These are phyloP conservation scores for Allomyces macrogynus DNA, from an alignment of 192 early-diverging fungal species.

Conservation along the genomic window DNA sequence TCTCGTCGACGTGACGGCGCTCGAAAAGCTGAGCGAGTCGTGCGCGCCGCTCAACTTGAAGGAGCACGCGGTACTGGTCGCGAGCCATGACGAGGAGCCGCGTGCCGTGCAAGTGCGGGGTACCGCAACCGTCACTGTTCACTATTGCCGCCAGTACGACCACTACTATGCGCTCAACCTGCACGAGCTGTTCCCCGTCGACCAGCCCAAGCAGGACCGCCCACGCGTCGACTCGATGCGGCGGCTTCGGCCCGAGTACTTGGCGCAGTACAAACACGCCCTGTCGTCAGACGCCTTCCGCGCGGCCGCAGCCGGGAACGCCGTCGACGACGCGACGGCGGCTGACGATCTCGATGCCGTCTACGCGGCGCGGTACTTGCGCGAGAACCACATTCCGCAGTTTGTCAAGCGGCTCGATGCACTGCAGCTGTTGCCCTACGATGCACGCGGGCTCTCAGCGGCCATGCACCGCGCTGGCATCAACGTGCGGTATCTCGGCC, in stretches of 20 bases:
- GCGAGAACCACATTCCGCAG: slow-evolving; percentile 20
- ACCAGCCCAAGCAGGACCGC: slow-evolving; percentile 8
- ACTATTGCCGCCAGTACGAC: slow-evolving; percentile 10
- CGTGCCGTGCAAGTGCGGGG: slow-evolving; percentile 1
- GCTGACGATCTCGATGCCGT: slow-evolving; percentile 17
- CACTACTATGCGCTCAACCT: slow-evolving; percentile 21
- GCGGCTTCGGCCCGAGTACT: slow-evolving; percentile 28
- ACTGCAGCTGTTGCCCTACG: slow-evolving; percentile 22
- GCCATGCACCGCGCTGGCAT: slow-evolving; percentile 23
- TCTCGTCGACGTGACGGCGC: slow-evolving; percentile 16
- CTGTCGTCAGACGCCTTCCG: neutral
- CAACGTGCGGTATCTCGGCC: slow-evolving; percentile 34
- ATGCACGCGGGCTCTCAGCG: slow-evolving; percentile 14
- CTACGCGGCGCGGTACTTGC: slow-evolving; percentile 17
- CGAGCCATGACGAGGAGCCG: too few relatives aligned
- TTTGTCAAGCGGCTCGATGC: slow-evolving; percentile 22
- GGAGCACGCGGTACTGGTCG: too few relatives aligned
- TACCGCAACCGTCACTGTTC: slow-evolving; percentile 5
- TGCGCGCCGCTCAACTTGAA: slow-evolving; percentile 2
- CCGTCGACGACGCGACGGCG: slow-evolving; percentile 2
- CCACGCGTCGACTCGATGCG: neutral
- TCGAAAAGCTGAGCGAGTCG: slow-evolving; percentile 10
- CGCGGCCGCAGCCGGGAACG: too few relatives aligned
- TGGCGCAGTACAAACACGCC: slow-evolving; percentile 3
- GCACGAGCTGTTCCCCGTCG: slow-evolving; percentile 22